phyloP scores from a whole-genome alignment of 2,329 filamentous ascomycete species.

The Colletotrichum kahawae region DNA sequence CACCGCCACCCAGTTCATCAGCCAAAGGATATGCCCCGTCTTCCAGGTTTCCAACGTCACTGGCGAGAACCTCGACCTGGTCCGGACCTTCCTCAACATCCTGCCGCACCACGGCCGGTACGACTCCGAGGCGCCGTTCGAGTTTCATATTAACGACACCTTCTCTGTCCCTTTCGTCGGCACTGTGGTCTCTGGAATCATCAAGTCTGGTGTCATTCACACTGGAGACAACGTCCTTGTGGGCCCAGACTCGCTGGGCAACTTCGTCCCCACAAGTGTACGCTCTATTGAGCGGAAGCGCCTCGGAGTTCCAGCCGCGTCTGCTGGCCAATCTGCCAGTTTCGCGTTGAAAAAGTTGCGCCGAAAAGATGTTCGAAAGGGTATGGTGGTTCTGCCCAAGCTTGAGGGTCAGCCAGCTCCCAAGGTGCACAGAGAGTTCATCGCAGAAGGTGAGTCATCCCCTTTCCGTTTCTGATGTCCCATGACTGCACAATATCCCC shows the following conservation, averaged over 20 bases:
- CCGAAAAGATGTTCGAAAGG: constrained; percentile 92
- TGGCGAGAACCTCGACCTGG: constrained; percentile 86
- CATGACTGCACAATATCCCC: background rate
- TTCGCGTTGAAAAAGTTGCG: constrained; percentile 89
- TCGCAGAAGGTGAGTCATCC: constrained; percentile 69
- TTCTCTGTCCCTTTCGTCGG: constrained; percentile 98
- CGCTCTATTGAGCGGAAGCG: constrained; percentile 95
- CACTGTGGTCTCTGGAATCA: constrained; percentile 92
- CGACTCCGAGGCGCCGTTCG: constrained; percentile 84
- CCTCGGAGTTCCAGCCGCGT: constrained; percentile 84
- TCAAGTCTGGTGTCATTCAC: constrained; percentile 87
- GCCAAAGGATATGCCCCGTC: constrained; percentile 91
- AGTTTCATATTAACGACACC: constrained; percentile 96
- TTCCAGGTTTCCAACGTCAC: constrained; percentile 99
- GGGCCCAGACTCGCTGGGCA: constrained; percentile 87
- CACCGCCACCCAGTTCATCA: constrained; percentile 95
- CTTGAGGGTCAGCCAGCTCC: constrained; percentile 71
- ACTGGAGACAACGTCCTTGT: constrained; percentile 88
- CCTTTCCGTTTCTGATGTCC: background rate
- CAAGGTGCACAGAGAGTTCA: constrained; percentile 77
- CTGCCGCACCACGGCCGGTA: constrained; percentile 94
- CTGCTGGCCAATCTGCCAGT: constrained; percentile 89
- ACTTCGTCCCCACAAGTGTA: constrained; percentile 86
- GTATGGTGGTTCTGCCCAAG: constrained; percentile 94
- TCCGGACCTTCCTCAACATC: constrained; percentile 93